These are phyloP conservation scores for Scleromitrula shiraiana DNA, from an alignment of 2,329 filamentous ascomycete species.

Conservation along the genomic window DNA sequence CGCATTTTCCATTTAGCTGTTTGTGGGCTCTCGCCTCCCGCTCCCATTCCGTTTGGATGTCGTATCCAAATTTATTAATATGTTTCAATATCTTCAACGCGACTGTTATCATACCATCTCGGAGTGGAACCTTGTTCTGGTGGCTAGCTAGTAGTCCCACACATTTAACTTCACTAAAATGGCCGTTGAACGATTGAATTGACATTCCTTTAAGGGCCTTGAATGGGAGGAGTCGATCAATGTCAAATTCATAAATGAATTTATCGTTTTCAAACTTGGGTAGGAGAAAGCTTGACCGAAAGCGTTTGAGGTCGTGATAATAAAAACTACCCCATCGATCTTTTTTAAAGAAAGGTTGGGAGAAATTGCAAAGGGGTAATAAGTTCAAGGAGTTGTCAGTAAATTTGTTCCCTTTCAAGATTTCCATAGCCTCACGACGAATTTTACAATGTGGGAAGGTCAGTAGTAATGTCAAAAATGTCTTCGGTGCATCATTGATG, in stretches of 20 bases:
- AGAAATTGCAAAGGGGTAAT: not conserved
- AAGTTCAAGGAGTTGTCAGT: not conserved
- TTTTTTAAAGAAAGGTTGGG: not conserved
- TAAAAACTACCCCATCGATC: not conserved
- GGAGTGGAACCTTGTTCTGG: not conserved
- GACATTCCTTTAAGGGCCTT: not conserved
- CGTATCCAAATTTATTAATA: not conserved
- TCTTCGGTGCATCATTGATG: not conserved
- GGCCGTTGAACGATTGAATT: not conserved
- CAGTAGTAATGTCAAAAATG: not conserved
- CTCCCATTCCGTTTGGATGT: not conserved
- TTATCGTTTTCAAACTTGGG: not conserved
- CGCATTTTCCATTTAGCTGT: not conserved
- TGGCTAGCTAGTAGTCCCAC: not conserved
- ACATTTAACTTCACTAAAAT: not conserved
- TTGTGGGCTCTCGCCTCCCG: constrained; percentile 1
- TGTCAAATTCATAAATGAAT: not conserved
- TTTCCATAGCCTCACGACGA: not conserved
- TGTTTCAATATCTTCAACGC: not conserved
- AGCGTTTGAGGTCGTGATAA: not conserved
- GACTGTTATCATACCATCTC: not conserved
- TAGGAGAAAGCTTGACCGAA: not conserved
- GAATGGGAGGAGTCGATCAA: not conserved
- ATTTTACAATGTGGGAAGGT: not conserved
- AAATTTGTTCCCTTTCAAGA: not conserved